Percentiles rank a stretch among this genome's conserved stretches.
Evolutionary conservation across 306 rosid genomes (phyloP).

Genomic region (Quercus parvula): DNA sequence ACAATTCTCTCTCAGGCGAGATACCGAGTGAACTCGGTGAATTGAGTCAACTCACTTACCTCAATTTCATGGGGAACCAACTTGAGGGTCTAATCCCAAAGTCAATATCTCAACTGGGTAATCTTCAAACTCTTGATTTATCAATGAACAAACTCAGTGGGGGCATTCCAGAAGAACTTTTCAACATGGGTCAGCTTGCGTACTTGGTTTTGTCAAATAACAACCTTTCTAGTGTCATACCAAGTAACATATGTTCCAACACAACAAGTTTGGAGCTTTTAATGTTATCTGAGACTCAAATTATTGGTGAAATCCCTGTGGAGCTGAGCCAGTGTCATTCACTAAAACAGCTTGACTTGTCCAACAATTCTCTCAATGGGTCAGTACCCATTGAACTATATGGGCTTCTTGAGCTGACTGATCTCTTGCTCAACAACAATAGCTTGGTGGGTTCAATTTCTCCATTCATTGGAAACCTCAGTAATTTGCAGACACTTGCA

Average conservation of each 20-base stretch:
- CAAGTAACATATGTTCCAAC: constrained; percentile 67
- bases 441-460: constrained; percentile 76
- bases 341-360: constrained; percentile 77
- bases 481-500: constrained; percentile 50
- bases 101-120: constrained; percentile 53
- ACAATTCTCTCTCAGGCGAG: constrained; percentile 62
- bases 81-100: constrained; percentile 67
- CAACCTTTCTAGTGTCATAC: constrained; percentile 60
- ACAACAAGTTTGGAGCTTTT: constrained; percentile 68
- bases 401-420: constrained; percentile 52
- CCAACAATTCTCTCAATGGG: constrained; percentile 74
- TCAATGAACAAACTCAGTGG: constrained; percentile 69
- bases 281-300: constrained; percentile 46
- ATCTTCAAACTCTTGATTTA: constrained; percentile 73
- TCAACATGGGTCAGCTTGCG: constrained; percentile 52
- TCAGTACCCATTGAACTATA: constrained; percentile 70
- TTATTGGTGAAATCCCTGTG: constrained; percentile 66
- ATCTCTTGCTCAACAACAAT: constrained; percentile 82
- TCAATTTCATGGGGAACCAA: constrained; percentile 69
- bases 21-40: constrained; percentile 73
- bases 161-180: constrained; percentile 67
- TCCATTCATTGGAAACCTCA: constrained; percentile 69
- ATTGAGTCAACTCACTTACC: constrained; percentile 56
- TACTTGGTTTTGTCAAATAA: constrained; percentile 75
- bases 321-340: constrained; percentile 63